phyloP scores from a whole-genome alignment of 176 grass and related monocot genomes.

The Ensete ventricosum region DNA sequence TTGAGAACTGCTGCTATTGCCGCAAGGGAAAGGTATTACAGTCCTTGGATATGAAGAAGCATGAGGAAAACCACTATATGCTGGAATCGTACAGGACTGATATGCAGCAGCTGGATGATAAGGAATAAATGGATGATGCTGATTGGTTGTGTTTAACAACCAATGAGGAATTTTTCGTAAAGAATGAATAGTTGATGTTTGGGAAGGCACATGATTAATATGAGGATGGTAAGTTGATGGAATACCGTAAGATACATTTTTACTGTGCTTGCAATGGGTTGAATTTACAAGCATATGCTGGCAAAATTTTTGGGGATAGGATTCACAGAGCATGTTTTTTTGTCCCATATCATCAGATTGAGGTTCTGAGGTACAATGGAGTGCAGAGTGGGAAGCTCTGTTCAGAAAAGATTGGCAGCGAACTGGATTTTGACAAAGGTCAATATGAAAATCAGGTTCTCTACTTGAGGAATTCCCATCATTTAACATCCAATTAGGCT shows the following conservation, averaged over 20 bases:
- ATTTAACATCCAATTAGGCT: constrained; percentile 13
- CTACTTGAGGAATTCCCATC: constrained; percentile 20
- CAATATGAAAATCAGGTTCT: constrained; percentile 24
- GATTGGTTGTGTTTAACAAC: constrained; percentile 20
- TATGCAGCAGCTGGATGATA: constrained; percentile 30
- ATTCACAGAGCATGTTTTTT: constrained; percentile 6
- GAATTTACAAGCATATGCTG: constrained; percentile 21
- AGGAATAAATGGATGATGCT: constrained; percentile 27
- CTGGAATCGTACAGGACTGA: constrained; percentile 22
- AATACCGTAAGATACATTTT: constrained; percentile 21
- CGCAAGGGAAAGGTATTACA: constrained; percentile 25
- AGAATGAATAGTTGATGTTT: constrained; percentile 33
- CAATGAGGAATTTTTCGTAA: constrained; percentile 28
- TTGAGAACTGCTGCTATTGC: constrained; percentile 8
- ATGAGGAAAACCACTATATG: constrained; percentile 20
- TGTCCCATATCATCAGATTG: constrained; percentile 17
- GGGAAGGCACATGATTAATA: constrained; percentile 20
- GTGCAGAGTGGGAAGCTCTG: constrained; percentile 3
- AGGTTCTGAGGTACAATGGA: constrained; percentile 14
- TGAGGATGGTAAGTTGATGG: constrained; percentile 17
- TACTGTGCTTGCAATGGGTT: constrained; percentile 21
- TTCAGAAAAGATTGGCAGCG: constrained; percentile 26
- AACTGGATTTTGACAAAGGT: constrained; percentile 31
- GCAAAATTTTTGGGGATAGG: constrained; percentile 22
- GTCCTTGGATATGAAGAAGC: constrained; percentile 10